A percentile compares a stretch with the other conserved stretches of the same genome.
Evolutionary conservation across 495 filamentous ascomycete genomes (phyloP).

Genomic region (Sphaerosporella brunnea): DNA sequence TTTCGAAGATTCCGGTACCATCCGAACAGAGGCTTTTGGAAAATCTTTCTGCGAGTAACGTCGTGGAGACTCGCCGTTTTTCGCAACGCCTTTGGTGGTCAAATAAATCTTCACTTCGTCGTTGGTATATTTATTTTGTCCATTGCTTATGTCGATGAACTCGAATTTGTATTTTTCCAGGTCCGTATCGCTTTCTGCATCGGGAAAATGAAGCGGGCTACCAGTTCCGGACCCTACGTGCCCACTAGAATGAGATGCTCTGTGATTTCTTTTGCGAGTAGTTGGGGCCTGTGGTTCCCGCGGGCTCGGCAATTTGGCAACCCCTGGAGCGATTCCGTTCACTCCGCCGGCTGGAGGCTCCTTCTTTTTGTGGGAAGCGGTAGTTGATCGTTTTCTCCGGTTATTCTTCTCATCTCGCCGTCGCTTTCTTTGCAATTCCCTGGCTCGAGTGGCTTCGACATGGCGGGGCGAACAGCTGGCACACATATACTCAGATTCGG

Average conservation of each 20-base stretch:
- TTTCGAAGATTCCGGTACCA: constrained; percentile 15
- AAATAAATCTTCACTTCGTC: constrained; percentile 11
- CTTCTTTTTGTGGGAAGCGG: constrained; percentile 36
- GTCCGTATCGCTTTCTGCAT: constrained; percentile 20
- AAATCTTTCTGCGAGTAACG: constrained; percentile 12
- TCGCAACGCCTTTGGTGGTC: background rate
- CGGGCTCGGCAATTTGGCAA: constrained; percentile 29
- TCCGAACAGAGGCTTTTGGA: constrained; percentile 14
- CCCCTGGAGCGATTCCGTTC: constrained; percentile 28
- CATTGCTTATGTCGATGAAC: constrained; percentile 13
- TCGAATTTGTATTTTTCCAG: constrained; percentile 19
- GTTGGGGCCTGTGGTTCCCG: constrained; percentile 38
- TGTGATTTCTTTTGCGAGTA: constrained; percentile 18
- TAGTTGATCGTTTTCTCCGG: constrained; percentile 43
- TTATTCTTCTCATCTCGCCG: constrained; percentile 35
- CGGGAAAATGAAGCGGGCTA: background rate
- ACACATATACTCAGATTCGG: constrained; percentile 59
- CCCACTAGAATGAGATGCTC: constrained; percentile 10
- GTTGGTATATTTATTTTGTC: constrained; percentile 12
- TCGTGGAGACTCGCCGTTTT: background rate
- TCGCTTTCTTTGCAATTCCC: constrained; percentile 43
- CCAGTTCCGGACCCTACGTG: constrained; percentile 3
- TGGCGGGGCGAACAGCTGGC: constrained; percentile 61
- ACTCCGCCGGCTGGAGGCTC: constrained; percentile 14
- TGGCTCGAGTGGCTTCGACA: constrained; percentile 52